Base-by-base conservation (phyloP, 2,329 filamentous ascomycete genomes). In the Alternaria arborescens region DNA sequence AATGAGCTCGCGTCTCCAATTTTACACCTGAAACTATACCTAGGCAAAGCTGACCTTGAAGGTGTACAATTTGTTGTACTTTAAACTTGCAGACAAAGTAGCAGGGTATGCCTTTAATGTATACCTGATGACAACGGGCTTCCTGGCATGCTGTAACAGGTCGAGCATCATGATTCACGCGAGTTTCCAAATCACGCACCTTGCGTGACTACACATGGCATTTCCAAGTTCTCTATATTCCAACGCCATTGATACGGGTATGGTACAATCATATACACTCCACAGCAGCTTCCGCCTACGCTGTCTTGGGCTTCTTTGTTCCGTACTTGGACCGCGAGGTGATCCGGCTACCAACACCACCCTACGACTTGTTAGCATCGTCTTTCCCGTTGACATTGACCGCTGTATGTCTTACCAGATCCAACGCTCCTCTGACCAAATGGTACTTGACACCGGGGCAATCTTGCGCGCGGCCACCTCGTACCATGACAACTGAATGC, bases 401-500 rank as follows among this genome's bases (percentile, higher is more conserved):
- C 16, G 8, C 11, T 10, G 5, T 6, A 24, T 22, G 48, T 87
- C 91, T 74, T 84, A 97, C 94, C 87, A 99, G 80, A 87, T 99
- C 95, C 81, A 97, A 83, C 20, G 94, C 92, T 32, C 95, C 95
- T 77, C 95, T 85, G 42, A 99, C 92, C 73, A 97, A 83, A 80
- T 96, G 93, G 79, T 99, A 99, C 77, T 94, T 90, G 81, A 99
- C 95, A 89, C 95, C 95, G 63, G 95, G 95, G 83, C 95, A 99
- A 89, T 99, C 95, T 86, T 98, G 95, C 67, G 88, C 89, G 77
- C 95, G 86, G 2, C 95, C 95, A 60, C 95, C 95, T 68, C 95
- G 86, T n/a, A 99, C 94, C 68, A 98, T 84, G 57, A 99, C 95
- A 47, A 99, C 95, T 72, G 91, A 96, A 84, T 99, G 96, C 86